Evolutionary conservation across 2,329 filamentous ascomycete genomes (phyloP).

Genomic region (Aureobasidium sp.): DNA sequence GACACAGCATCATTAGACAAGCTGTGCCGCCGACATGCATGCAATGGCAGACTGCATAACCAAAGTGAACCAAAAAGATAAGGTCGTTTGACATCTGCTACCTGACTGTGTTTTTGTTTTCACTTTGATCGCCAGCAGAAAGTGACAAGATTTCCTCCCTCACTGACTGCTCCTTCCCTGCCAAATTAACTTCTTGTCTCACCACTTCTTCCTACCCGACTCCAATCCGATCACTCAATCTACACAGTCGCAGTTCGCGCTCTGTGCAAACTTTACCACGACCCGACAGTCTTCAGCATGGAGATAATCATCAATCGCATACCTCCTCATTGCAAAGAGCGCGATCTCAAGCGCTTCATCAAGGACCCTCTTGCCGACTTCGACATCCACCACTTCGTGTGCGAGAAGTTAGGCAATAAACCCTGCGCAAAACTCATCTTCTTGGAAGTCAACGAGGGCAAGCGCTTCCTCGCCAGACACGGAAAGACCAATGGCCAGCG

Average conservation of each 20-base stretch:
- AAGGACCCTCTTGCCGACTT: conserved; percentile 41
- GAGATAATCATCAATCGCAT: conserved; percentile 53
- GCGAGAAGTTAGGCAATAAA: conserved; percentile 47
- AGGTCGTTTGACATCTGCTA: background rate
- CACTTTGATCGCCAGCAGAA: background rate
- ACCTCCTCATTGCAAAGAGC: conserved; percentile 45
- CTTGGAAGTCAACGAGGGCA: conserved; percentile 41
- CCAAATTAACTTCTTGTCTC: background rate
- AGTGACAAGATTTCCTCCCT: background rate
- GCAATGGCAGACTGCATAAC: conserved; percentile 1
- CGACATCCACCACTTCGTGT: conserved; percentile 47
- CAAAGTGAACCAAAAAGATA: background rate
- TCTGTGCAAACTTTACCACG: no score
- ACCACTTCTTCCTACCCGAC: background rate
- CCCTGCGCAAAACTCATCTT: conserved; percentile 53
- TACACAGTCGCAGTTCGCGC: no score
- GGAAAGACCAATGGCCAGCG: conserved; percentile 29
- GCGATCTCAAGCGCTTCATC: conserved; percentile 47
- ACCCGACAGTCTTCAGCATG: no score
- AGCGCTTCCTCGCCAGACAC: conserved; percentile 47
- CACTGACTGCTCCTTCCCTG: background rate
- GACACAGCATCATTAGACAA: conserved; percentile 1
- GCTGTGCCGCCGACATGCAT: conserved; percentile 9
- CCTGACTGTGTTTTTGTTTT: background rate
- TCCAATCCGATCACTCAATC: background rate